Conservation (phyloP, 2,329 filamentous ascomycete genomes). For the Penicillium sp. region DNA sequence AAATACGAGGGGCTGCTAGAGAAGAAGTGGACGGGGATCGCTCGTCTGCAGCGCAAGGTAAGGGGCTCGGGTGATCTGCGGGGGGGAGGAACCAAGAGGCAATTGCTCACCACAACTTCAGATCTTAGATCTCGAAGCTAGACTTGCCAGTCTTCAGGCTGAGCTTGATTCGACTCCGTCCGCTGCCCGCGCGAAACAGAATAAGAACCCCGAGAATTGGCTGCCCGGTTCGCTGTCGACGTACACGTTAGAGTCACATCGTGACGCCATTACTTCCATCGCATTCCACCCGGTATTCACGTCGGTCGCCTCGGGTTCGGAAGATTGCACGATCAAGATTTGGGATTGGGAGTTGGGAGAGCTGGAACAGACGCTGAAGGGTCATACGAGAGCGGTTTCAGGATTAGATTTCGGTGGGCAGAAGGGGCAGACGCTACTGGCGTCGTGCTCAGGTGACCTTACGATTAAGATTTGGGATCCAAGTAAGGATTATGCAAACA, state of each 20-base stretch:
- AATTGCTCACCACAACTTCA: constrained; percentile 41
- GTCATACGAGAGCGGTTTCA: constrained; percentile 82
- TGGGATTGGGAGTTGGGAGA: constrained; percentile 97
- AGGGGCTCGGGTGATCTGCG: constrained; percentile 17
- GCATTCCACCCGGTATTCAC: constrained; percentile 93
- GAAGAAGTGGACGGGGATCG: constrained; percentile 98
- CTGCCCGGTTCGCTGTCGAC: constrained; percentile 49
- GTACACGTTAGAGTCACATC: constrained; percentile 81
- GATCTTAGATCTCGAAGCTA: constrained; percentile 94
- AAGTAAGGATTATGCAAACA: constrained; percentile 89
- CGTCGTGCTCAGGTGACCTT: constrained; percentile 82
- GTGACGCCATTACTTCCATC: constrained; percentile 80
- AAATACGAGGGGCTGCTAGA: constrained; percentile 94
- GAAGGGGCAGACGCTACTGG: constrained; percentile 75
- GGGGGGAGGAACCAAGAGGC: not conserved
- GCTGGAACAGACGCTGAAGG: constrained; percentile 85
- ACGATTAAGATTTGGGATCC: constrained; percentile 97
- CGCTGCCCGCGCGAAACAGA: constrained; percentile 14
- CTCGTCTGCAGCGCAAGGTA: constrained; percentile 94
- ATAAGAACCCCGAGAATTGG: constrained; percentile 28
- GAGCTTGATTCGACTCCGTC: constrained; percentile 22
- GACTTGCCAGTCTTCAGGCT: constrained; percentile 61
- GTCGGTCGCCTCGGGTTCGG: constrained; percentile 86
- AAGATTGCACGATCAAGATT: constrained; percentile 92
- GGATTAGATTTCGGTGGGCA: constrained; percentile 90